Evolutionary conservation across 2,329 filamentous ascomycete genomes (phyloP), one percentile per base, ranked within the genome.

Genomic region (Ophiocordyceps camponoti-saundersi): DNA sequence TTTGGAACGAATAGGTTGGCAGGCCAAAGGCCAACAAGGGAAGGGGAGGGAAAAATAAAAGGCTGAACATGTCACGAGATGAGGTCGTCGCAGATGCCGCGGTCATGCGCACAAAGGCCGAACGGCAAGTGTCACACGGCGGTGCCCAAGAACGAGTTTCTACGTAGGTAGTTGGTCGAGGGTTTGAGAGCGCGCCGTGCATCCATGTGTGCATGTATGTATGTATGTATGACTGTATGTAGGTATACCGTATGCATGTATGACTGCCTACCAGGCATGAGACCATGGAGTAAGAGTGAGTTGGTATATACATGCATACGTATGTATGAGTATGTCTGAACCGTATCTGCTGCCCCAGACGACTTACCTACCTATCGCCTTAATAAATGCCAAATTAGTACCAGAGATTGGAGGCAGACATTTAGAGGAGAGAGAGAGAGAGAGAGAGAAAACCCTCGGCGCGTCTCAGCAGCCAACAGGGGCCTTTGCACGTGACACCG

Each of bases 401-500:
- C 5, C 4, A 26, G 23, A 26, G 23, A 26, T 6, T 6, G 11
- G 30, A 12, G 11, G 11, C 11, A 15, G 30, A 15, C 6, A 11
- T 12, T 6, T 6, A 36, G 8, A 6, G 7, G 8, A 41, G 20
- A 22, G 2, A 42, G 20, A 11, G 10, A 15, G 11, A 15, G 16
- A 12, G 11, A 42, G 16, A 42, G 16, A 23, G 4, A 23, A 42
- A 23, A 23, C 12, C 6, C 18, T 12, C 15, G 55, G 44, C 46
- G 44, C 48, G 43, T 49, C 47, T 42, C 36, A 41, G 32, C 44
- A 36, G 42, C 16, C 22, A 21, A n/a, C 23, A 12, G n/a, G 29
- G 22, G 23, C 23, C 36, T 10, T 13, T 3, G 29, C 47, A 47
- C 46, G 46, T 48, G 46, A 48, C 44, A 43, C 45, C 21, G 36